Percentiles rank a stretch among this genome's conserved stretches.
These are phyloP conservation scores for Vigna hirtella DNA, from an alignment of 306 rosid genomes.

Conservation along the genomic window DNA sequence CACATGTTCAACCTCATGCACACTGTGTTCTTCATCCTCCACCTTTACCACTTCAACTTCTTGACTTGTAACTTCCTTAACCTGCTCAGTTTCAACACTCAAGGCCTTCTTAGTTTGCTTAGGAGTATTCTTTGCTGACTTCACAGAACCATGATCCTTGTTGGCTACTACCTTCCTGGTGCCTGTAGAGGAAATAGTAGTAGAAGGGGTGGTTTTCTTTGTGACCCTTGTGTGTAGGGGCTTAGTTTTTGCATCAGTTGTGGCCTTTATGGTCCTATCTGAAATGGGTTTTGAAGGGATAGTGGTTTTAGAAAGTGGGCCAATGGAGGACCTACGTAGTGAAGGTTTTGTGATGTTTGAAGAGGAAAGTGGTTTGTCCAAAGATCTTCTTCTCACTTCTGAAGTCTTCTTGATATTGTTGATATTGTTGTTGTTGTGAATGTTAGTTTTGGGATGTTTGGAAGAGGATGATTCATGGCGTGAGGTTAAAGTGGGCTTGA, in stretches of 20 bases:
- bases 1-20: background rate
- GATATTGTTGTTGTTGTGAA: background rate
- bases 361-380: slow-evolving; percentile 55
- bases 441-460: background rate
- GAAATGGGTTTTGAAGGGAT: slow-evolving; percentile 33
- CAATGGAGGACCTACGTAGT: slow-evolving; percentile 25
- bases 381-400: slow-evolving; percentile 54
- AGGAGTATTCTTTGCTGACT: slow-evolving; percentile 1
- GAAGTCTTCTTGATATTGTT: background rate
- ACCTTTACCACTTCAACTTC: slow-evolving; percentile 11
- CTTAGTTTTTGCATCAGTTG: slow-evolving; percentile 33
- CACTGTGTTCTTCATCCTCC: background rate
- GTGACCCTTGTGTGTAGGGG: background rate
- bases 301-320: slow-evolving; percentile 10
- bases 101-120: background rate
- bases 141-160: background rate
- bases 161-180: background rate
- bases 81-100: slow-evolving; percentile 20
- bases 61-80: slow-evolving; percentile 33
- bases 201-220: slow-evolving; percentile 32
- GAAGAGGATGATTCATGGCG: slow-evolving; percentile 33
- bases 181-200: background rate
- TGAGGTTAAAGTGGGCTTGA: slow-evolving; percentile 59
- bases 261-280: slow-evolving; percentile 22
- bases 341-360: slow-evolving; percentile 36